Percentiles rank a stretch among this genome's conserved stretches.
Evolutionary conservation across 805 yeast genomes (phyloP).

Genomic region (Wickerhamiella cacticola): DNA sequence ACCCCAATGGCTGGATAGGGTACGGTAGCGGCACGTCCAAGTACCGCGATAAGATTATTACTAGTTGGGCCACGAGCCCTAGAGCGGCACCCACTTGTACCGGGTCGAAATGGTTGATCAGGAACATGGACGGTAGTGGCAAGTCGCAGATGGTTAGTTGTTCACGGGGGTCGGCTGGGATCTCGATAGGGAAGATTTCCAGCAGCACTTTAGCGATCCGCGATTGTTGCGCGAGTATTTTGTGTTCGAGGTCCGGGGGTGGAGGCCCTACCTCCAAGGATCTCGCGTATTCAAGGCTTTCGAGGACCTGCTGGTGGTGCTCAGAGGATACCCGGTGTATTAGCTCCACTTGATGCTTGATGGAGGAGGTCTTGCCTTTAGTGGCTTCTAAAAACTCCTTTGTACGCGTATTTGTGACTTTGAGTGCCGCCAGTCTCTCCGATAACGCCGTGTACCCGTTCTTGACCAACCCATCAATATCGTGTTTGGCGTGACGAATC

Average conservation of each 20-base stretch:
- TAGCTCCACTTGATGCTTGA: too few species aligned
- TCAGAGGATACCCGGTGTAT: too few species aligned
- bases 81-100: constrained; percentile 38
- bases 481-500: constrained; percentile 13
- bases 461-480: constrained; percentile 17
- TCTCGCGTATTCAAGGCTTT: background rate
- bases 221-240: constrained; percentile 17
- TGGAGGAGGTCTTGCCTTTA: background rate
- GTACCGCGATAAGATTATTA: constrained; percentile 33
- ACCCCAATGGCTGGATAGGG: constrained; percentile 39
- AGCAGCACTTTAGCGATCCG: constrained; percentile 26
- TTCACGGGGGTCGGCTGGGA: constrained; percentile 26
- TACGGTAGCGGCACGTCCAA: constrained; percentile 38
- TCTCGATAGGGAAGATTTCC: constrained; percentile 28
- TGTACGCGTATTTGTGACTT: constrained; percentile 10
- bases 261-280: background rate
- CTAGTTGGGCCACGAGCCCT: constrained; percentile 37
- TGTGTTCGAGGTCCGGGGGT: background rate
- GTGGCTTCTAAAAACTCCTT: background rate
- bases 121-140: constrained; percentile 25
- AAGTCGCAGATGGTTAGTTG: constrained; percentile 30
- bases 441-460: constrained; percentile 9
- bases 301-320: background rate
- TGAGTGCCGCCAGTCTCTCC: constrained; percentile 13
- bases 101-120: constrained; percentile 27